phyloP scores from a whole-genome alignment of 192 early-diverging fungal species.

The Fimicolochytrium jonesii region DNA sequence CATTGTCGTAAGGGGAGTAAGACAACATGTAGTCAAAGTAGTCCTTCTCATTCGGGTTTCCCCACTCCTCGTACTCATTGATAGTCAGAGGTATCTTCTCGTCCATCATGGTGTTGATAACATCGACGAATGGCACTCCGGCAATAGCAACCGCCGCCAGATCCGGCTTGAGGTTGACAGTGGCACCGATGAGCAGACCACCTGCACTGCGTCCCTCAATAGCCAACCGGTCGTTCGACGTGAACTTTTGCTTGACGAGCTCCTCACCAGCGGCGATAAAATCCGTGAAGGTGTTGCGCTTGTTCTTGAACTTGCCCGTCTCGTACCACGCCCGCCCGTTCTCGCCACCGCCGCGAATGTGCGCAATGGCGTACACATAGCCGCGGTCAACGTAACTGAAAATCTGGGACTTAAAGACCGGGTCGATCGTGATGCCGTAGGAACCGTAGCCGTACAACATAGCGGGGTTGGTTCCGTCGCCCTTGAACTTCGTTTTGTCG shows the following conservation, averaged over 20 bases:
- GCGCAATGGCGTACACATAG: conserved; percentile 39
- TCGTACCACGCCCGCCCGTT: conserved; percentile 40
- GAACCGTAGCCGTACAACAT: conserved; percentile 43
- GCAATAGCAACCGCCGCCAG: conserved; percentile 36
- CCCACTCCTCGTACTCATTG: conserved; percentile 55
- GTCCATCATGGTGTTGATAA: conserved; percentile 42
- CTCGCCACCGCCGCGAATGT: conserved; percentile 44
- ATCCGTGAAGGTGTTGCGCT: conserved; percentile 50
- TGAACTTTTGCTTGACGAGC: conserved; percentile 32
- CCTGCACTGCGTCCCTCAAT: conserved; percentile 47
- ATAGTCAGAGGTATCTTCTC: conserved; percentile 39
- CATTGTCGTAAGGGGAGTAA: conserved; percentile 50
- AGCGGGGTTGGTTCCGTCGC: conserved; percentile 36
- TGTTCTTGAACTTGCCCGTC: conserved; percentile 47
- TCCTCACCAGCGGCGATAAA: conserved; percentile 42
- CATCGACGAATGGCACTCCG: conserved; percentile 52
- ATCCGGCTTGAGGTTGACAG: conserved; percentile 40
- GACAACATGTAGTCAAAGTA: conserved; percentile 49
- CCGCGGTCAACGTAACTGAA: conserved; percentile 42
- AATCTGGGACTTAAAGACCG: conserved; percentile 16
- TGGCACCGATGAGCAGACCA: conserved; percentile 45
- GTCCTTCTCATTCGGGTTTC: conserved; percentile 45
- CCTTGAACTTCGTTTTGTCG: conserved; percentile 31
- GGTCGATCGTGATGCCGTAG: conserved; percentile 35
- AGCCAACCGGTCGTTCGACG: conserved; percentile 27